Conservation (phyloP, 352 stramenopile genomes). For the Paralagenidium karlingii region DNA sequence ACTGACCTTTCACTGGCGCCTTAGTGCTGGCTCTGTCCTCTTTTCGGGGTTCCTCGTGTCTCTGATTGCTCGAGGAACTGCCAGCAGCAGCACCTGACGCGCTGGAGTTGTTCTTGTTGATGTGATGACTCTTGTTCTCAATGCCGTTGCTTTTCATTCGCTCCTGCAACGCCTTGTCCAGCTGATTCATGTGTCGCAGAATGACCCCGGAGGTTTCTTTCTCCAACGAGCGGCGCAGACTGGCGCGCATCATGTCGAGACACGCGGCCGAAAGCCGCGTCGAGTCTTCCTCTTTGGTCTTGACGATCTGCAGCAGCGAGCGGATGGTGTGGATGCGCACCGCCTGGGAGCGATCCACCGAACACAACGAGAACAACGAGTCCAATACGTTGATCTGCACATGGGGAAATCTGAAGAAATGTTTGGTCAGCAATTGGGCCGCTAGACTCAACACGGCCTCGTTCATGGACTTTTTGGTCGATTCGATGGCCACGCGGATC, state of each 20-base stretch:
- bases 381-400: slow-evolving; percentile 64
- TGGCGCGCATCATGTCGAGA: slow-evolving; percentile 11
- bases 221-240: too few relatives aligned
- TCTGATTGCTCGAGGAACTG: too few relatives aligned
- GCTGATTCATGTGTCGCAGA: slow-evolving; percentile 36
- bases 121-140: not conserved
- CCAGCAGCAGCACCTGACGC: too few relatives aligned
- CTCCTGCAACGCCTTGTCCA: slow-evolving; percentile 28
- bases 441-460: slow-evolving; percentile 53
- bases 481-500: slow-evolving; percentile 23
- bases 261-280: slow-evolving; percentile 6
- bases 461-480: slow-evolving; percentile 7
- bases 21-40: too few relatives aligned
- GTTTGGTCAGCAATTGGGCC: slow-evolving; percentile 57
- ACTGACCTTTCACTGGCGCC: too few relatives aligned
- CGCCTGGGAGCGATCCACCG: slow-evolving; percentile 20
- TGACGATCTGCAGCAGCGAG: slow-evolving; percentile 56
- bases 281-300: too few relatives aligned
- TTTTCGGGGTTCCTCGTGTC: too few relatives aligned
- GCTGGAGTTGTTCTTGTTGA: too few relatives aligned
- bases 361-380: slow-evolving; percentile 36
- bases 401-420: slow-evolving; percentile 69
- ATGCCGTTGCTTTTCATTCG: slow-evolving; percentile 2
- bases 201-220: slow-evolving; percentile 42
- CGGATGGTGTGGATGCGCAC: slow-evolving; percentile 69